Conservation (phyloP, 495 filamentous ascomycete genomes). For the Tuber melanosporum region DNA sequence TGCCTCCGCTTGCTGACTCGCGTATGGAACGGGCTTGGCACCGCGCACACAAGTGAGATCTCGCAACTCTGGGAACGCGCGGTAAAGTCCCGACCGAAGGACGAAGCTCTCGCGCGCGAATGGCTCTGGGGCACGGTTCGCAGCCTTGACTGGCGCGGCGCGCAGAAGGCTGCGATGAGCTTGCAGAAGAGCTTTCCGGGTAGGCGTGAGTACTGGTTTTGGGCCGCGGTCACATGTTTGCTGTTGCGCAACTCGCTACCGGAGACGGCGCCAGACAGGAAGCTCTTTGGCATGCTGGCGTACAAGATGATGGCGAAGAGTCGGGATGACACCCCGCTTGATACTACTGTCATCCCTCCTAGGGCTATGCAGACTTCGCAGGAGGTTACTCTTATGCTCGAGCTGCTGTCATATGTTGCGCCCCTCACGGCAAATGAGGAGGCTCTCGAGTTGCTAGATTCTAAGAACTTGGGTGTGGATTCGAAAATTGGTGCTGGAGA, state of each 20-base stretch:
- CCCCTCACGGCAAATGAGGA: conserved; percentile 42
- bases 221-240: conserved; percentile 53
- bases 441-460: conserved; percentile 50
- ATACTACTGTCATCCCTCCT: conserved; percentile 43
- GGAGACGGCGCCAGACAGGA: conserved; percentile 48
- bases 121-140: conserved; percentile 53
- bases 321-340: conserved; percentile 49
- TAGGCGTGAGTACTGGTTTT: conserved; percentile 54
- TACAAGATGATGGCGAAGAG: conserved; percentile 57
- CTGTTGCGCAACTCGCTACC: conserved; percentile 42
- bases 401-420: conserved; percentile 45
- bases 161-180: conserved; percentile 58
- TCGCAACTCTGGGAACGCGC: conserved; percentile 53
- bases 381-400: conserved; percentile 53
- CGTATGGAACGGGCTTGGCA: conserved; percentile 35
- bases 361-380: conserved; percentile 52
- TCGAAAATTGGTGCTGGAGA: conserved; percentile 53
- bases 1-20: conserved; percentile 42
- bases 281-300: conserved; percentile 54
- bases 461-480: conserved; percentile 48
- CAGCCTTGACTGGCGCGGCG: conserved; percentile 51
- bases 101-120: conserved; percentile 50
- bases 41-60: conserved; percentile 35
- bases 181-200: conserved; percentile 56
- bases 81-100: conserved; percentile 49